phyloP scores from a whole-genome alignment of 2,329 filamentous ascomycete genomes.

The Paraconiothyrium sp. region DNA sequence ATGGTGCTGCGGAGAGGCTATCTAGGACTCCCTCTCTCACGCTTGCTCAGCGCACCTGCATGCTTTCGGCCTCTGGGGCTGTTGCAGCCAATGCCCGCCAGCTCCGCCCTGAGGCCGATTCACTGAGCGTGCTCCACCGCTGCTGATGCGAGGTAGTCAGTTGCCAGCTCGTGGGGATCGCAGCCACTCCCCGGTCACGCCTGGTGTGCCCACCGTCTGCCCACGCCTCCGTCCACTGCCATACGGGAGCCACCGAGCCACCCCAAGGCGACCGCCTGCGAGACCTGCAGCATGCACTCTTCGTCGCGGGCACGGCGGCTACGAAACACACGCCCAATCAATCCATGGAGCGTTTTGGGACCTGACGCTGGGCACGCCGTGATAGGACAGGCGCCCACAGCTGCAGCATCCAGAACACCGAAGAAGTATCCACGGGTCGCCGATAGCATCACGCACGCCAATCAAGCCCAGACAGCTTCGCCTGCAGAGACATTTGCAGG shows the following conservation, averaged over 20 bases:
- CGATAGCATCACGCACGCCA: conserved; percentile 28
- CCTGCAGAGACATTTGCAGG: conserved; percentile 22
- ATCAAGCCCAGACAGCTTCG: conserved; percentile 32
- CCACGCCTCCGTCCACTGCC: conserved; percentile 10
- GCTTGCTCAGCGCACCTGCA: background rate
- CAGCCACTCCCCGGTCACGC: conserved; percentile 11
- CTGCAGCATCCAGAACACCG: conserved; percentile 39
- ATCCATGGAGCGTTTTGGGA: conserved; percentile 25
- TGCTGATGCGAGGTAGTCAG: conserved; percentile 8
- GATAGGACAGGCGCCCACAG: conserved; percentile 30
- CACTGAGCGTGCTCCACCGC: conserved; percentile 5
- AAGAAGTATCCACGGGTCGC: conserved; percentile 23
- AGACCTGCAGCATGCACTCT: conserved; percentile 19
- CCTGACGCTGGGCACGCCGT: conserved; percentile 22
- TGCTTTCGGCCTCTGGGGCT: conserved; percentile 4
- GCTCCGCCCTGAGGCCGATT: background rate
- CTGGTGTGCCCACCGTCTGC: conserved; percentile 11
- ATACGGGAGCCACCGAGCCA: conserved; percentile 25
- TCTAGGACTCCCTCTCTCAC: conserved; percentile 1
- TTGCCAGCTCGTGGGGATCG: conserved; percentile 13
- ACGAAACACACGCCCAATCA: conserved; percentile 45
- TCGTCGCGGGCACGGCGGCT: conserved; percentile 34
- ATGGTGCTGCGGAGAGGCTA: conserved; percentile 6
- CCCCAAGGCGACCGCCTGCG: conserved; percentile 36
- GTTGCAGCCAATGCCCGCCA: conserved; percentile 12